Conservation (phyloP, 768 basidiomycete species). For the Psilocybe sp. region DNA sequence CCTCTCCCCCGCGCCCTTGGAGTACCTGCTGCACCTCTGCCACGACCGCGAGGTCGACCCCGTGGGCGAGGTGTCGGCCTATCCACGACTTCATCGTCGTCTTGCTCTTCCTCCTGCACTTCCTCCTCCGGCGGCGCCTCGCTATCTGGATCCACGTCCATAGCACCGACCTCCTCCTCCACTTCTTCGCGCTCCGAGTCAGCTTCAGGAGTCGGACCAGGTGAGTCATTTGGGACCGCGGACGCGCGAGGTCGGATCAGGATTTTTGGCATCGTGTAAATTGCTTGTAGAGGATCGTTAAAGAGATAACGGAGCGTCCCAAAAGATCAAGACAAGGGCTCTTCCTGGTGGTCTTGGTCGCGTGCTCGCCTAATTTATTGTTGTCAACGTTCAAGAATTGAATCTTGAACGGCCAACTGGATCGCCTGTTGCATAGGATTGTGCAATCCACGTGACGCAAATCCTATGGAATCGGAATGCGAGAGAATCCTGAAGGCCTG, state of each 20-base stretch:
- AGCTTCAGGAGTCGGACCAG: conserved; percentile 19
- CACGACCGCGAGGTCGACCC: conserved; percentile 39
- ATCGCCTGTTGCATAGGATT: too few species aligned
- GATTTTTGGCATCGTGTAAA: conserved; percentile 39
- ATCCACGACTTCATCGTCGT: conserved; percentile 20
- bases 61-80: conserved; percentile 34
- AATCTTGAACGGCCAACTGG: too few species aligned
- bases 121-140: conserved; percentile 33
- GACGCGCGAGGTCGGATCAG: conserved; percentile 43
- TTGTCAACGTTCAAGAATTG: too few species aligned
- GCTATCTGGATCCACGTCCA: conserved; percentile 36
- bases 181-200: conserved; percentile 26
- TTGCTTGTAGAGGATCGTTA: too few species aligned
- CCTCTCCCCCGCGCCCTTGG: conserved; percentile 26
- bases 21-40: conserved; percentile 18
- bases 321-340: too few species aligned
- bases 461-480: too few species aligned
- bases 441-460: too few species aligned
- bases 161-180: conserved; percentile 27
- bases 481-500: too few species aligned
- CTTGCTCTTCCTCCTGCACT: conserved; percentile 35
- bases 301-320: too few species aligned
- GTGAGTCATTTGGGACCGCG: conserved; percentile 17
- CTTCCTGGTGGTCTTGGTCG: too few species aligned
- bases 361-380: too few species aligned